Evolutionary conservation across 2,329 filamentous ascomycete genomes (phyloP).

Genomic region (Calycina herbarum): DNA sequence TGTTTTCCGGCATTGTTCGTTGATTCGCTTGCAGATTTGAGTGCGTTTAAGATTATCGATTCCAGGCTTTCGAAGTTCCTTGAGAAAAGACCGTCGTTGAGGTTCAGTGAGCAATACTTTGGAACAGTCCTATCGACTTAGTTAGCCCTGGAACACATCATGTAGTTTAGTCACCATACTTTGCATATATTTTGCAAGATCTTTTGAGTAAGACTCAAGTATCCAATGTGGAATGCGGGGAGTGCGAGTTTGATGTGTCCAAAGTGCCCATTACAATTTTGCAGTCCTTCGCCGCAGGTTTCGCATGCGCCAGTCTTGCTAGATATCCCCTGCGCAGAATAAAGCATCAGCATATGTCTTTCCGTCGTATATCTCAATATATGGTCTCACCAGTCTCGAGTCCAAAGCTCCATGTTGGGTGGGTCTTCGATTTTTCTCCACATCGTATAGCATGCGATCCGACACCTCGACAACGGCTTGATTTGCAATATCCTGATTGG

Average conservation of each 20-base stretch:
- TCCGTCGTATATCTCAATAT: neutral
- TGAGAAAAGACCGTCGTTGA: slow-evolving; percentile 76
- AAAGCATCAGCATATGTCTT: neutral
- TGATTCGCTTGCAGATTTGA: slow-evolving; percentile 84
- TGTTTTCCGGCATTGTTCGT: slow-evolving; percentile 85
- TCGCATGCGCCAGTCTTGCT: slow-evolving; percentile 77
- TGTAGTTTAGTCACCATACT: slow-evolving; percentile 36
- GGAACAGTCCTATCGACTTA: slow-evolving; percentile 65
- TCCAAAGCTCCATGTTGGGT: slow-evolving; percentile 86
- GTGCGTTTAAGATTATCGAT: slow-evolving; percentile 84
- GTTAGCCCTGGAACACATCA: slow-evolving; percentile 18
- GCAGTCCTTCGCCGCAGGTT: slow-evolving; percentile 79
- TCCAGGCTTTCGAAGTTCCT: slow-evolving; percentile 74
- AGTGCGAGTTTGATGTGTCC: slow-evolving; percentile 88
- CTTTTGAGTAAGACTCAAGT: slow-evolving; percentile 87
- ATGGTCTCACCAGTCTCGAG: slow-evolving; percentile 61
- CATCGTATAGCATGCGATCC: slow-evolving; percentile 91
- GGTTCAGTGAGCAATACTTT: slow-evolving; percentile 78
- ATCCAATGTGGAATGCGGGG: slow-evolving; percentile 94
- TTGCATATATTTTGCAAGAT: slow-evolving; percentile 97
- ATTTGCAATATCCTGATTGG: slow-evolving; percentile 90
- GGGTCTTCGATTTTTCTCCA: slow-evolving; percentile 74
- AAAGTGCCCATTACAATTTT: slow-evolving; percentile 92
- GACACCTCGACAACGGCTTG: slow-evolving; percentile 94
- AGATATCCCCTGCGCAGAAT: slow-evolving; percentile 67